Evolutionary conservation across 2,329 filamentous ascomycete species (phyloP), one percentile per base, ranked within the genome.

Genomic region (Calonectria leucothoes): DNA sequence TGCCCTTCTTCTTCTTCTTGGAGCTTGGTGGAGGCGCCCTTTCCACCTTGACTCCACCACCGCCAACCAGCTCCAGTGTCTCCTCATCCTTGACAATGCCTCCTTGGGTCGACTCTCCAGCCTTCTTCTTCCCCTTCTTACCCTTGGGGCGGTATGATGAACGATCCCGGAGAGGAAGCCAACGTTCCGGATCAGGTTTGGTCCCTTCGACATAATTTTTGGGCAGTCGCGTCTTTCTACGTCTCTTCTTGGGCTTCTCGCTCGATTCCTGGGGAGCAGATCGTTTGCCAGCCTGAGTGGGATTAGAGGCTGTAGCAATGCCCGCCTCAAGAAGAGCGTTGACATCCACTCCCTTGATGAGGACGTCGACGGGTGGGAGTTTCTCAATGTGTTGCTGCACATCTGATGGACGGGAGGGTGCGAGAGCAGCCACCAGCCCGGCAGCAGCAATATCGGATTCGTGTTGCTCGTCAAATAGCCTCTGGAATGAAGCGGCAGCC

Each of bases 131-230:
- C 69, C 95, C 94, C 89, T 98, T 98, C 87, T 94, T 95, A 7
- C 95, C 95, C 87, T 97, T 98, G 10, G 96, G 95, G 61, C 94
- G 89, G 85, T 98, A 99, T 49, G 92, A 94, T 79, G 94, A 97
- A 71, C 97, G 91, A 83, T 99, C 97, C 66, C 94, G 92, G 80
- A 98, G 88, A 15, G 97, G 96, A 73, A 99, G 86, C 97, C 97
- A 99, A 75, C 97, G 90, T 85, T 99, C 97, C 0, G 95, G 93
- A 83, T 99, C 97, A 39, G 94, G 91, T 76, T 92, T 93, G 88
- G 95, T 97, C 78, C 89, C 91, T 66, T 94, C 90, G 72, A 95
- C 94, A 81, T 91, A 94, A 80, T 93, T 90, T 85, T 94, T 95
- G 37, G 94, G 94, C 80, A 94, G 87, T 78, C 91, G 91, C 70